Evolutionary conservation across 495 filamentous ascomycete genomes (phyloP).

Genomic region (Corynascus novoguineensis): DNA sequence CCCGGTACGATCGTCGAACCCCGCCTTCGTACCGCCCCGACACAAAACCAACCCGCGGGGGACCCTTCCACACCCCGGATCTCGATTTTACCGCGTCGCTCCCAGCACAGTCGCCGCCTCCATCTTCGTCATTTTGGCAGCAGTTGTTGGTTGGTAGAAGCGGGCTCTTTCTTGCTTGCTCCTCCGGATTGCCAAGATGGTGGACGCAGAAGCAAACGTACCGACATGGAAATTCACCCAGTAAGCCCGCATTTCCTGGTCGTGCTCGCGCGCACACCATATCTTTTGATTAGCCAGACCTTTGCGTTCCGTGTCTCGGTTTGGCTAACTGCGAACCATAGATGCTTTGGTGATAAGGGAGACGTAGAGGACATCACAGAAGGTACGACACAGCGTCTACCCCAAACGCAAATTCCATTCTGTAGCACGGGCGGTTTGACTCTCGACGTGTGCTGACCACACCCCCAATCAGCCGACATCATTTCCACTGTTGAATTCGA

Average conservation of each 20-base stretch:
- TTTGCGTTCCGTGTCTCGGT: slow-evolving; percentile 7
- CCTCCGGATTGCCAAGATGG: slow-evolving; percentile 62
- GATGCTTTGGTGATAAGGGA: slow-evolving; percentile 99
- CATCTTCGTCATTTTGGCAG: slow-evolving; percentile 17
- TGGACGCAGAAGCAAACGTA: slow-evolving; percentile 86
- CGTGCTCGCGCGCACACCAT: no score
- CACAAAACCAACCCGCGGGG: background rate
- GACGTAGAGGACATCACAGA: slow-evolving; percentile 99
- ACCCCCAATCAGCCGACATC: slow-evolving; percentile 70
- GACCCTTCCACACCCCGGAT: slow-evolving; percentile 6
- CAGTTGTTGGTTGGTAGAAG: slow-evolving; percentile 25
- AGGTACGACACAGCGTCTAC: slow-evolving; percentile 52
- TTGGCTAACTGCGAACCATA: slow-evolving; percentile 37
- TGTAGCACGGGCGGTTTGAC: background rate
- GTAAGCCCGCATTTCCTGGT: no score
- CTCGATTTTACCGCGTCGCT: slow-evolving; percentile 7
- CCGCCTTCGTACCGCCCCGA: slow-evolving; percentile 8
- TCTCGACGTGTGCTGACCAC: slow-evolving; percentile 22
- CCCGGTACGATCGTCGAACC: slow-evolving; percentile 8
- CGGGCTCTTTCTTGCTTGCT: slow-evolving; percentile 21
- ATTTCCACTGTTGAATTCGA: slow-evolving; percentile 99
- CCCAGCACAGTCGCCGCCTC: slow-evolving; percentile 14
- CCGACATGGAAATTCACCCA: slow-evolving; percentile 99
- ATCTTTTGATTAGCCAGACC: background rate
- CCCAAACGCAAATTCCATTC: background rate